phyloP scores from a whole-genome alignment of 495 filamentous ascomycete species.

The Lasiosphaeris hirsuta region DNA sequence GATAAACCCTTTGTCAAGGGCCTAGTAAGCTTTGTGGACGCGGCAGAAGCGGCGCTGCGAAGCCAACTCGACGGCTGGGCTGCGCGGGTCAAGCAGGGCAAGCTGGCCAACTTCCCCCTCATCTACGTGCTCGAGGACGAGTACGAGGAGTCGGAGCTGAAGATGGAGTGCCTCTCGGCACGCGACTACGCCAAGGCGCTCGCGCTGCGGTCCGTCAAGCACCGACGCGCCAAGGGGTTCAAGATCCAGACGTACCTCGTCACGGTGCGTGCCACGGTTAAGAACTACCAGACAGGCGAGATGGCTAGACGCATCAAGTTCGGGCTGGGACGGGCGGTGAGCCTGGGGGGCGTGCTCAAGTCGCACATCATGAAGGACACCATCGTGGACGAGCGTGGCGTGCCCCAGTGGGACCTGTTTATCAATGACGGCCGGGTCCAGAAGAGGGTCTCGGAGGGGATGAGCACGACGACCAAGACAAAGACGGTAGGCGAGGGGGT shows the following conservation, averaged over 20 bases:
- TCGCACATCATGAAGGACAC: neutral
- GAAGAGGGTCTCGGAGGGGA: neutral
- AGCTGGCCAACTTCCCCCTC: neutral
- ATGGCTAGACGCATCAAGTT: neutral
- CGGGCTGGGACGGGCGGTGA: neutral
- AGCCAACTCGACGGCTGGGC: neutral
- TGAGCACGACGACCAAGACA: neutral
- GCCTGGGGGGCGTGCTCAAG: neutral
- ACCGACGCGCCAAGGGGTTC: neutral
- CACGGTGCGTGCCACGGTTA: neutral
- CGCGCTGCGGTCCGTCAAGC: neutral
- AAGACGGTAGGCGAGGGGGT: neutral
- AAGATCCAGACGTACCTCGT: neutral
- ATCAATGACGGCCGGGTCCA: neutral
- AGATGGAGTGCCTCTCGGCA: neutral
- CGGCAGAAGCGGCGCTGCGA: neutral
- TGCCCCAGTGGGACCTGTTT: constrained; percentile 7
- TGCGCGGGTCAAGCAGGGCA: neutral
- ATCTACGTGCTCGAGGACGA: neutral
- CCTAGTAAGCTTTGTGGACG: neutral
- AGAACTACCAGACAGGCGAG: neutral
- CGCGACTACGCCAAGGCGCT: constrained; percentile 4
- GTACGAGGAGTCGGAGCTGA: neutral
- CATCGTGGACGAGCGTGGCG: neutral
- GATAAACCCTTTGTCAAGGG: neutral